These are phyloP conservation scores for Phoma herbarum DNA, from an alignment of 2,329 filamentous ascomycete species.

Conservation along the genomic window DNA sequence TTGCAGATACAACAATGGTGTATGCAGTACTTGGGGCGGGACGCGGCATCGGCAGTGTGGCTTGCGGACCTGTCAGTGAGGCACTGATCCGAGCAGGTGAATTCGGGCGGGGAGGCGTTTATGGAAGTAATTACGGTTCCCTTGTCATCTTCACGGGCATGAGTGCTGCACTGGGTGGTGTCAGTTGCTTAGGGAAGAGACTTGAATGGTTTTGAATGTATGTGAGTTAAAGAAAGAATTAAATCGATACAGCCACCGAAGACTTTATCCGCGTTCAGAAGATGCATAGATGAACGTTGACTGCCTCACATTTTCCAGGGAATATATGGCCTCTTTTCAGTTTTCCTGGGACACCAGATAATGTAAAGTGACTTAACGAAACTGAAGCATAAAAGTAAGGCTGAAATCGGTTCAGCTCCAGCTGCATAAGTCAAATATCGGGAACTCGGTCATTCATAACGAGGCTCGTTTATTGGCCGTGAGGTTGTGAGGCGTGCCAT, in stretches of 20 bases:
- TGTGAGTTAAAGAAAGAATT: too few relatives aligned
- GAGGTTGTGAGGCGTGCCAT: not conserved
- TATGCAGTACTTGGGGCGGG: constrained; percentile 58
- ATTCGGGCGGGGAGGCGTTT: constrained; percentile 38
- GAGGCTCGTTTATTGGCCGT: not conserved
- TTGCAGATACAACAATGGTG: constrained; percentile 53
- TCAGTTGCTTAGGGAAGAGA: constrained; percentile 34
- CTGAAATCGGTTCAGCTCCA: not conserved
- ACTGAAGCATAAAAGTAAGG: not conserved
- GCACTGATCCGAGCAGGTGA: constrained; percentile 44
- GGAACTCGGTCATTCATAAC: not conserved
- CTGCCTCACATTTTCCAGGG: too few relatives aligned
- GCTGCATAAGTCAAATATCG: not conserved
- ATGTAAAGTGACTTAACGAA: too few relatives aligned
- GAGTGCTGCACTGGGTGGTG: constrained; percentile 46
- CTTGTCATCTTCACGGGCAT: constrained; percentile 56
- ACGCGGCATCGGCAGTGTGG: constrained; percentile 60
- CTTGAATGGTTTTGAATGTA: constrained; percentile 23
- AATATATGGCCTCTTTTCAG: too few relatives aligned
- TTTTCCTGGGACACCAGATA: too few relatives aligned
- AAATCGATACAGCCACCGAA: too few relatives aligned
- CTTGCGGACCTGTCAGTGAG: constrained; percentile 61
- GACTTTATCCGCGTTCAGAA: too few relatives aligned
- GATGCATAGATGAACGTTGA: too few relatives aligned
- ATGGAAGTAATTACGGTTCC: constrained; percentile 54